Conservation (phyloP, 2,329 filamentous ascomycete species). For the Phoma herbarum region DNA sequence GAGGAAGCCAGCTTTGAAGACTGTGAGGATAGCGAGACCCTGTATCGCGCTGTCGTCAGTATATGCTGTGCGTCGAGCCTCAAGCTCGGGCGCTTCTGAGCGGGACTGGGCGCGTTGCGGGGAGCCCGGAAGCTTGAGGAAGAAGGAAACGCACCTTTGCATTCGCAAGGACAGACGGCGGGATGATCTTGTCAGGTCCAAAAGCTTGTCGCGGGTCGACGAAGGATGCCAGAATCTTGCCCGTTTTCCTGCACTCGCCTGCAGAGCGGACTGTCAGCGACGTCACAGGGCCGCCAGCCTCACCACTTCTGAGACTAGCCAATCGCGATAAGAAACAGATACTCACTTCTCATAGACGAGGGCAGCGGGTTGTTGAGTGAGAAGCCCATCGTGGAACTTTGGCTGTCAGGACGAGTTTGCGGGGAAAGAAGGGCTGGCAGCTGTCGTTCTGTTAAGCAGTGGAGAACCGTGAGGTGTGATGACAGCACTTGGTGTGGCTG, state of each 20-base stretch:
- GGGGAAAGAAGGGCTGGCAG: constrained; percentile 4
- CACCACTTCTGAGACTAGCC: constrained; percentile 9
- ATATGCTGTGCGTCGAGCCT: constrained; percentile 2
- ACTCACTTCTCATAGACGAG: constrained; percentile 62
- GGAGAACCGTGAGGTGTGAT: constrained; percentile 12
- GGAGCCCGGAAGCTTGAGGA: constrained; percentile 13
- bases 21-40: constrained; percentile 85
- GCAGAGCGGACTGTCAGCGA: constrained; percentile 48
- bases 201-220: constrained; percentile 93
- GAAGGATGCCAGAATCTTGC: constrained; percentile 94
- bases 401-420: constrained; percentile 8
- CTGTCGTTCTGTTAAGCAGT: constrained; percentile 7
- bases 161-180: constrained; percentile 84
- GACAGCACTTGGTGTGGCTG: constrained; percentile 22
- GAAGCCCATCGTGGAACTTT: constrained; percentile 51
- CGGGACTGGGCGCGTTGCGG: constrained; percentile 15
- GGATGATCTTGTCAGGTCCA: constrained; percentile 96
- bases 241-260: constrained; percentile 98
- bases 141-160: constrained; percentile 73
- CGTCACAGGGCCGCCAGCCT: constrained; percentile 30
- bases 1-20: constrained; percentile 87
- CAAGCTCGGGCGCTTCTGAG: constrained; percentile 9
- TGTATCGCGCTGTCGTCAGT: constrained; percentile 41
- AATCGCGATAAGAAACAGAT: constrained; percentile 7
- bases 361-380: constrained; percentile 64